These are phyloP conservation scores for Inonotus hispidus DNA, from an alignment of 1,284 basidiomycete genomes.

Conservation along the genomic window DNA sequence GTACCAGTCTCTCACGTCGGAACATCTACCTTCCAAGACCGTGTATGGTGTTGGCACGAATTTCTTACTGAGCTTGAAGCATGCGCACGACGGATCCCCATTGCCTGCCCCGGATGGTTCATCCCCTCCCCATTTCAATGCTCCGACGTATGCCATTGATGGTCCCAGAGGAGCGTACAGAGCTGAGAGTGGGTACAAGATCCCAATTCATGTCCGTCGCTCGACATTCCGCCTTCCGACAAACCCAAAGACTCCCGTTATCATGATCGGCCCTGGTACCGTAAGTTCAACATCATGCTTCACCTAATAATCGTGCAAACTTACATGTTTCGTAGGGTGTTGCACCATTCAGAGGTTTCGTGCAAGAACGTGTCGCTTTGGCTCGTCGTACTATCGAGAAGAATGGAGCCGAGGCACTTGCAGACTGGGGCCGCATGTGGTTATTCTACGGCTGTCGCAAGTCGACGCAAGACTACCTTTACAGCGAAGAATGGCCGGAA, in stretches of 20 bases:
- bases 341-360: conserved; percentile 97
- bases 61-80: conserved; percentile 88
- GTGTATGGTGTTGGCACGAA: conserved; percentile 88
- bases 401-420: conserved; percentile 85
- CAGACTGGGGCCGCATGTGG: conserved; percentile 92
- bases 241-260: conserved; percentile 95
- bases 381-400: conserved; percentile 92
- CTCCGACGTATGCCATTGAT: conserved; percentile 80
- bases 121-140: conserved; percentile 34
- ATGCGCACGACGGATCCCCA: conserved; percentile 59
- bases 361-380: conserved; percentile 95
- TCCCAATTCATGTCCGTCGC: conserved; percentile 91
- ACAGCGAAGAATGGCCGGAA: conserved; percentile 91
- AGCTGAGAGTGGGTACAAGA: conserved; percentile 66
- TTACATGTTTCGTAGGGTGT: conserved; percentile 61
- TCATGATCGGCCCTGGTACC: conserved; percentile 98
- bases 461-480: conserved; percentile 86
- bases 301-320: not conserved
- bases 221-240: conserved; percentile 97
- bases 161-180: conserved; percentile 87
- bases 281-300: conserved; percentile 44
- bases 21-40: conserved; percentile 51
- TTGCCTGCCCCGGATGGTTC: conserved; percentile 34
- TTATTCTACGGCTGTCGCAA: conserved; percentile 96
- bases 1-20: conserved; percentile 65